phyloP scores from a whole-genome alignment of 2,329 filamentous ascomycete genomes.

The Cryphonectria japonica region DNA sequence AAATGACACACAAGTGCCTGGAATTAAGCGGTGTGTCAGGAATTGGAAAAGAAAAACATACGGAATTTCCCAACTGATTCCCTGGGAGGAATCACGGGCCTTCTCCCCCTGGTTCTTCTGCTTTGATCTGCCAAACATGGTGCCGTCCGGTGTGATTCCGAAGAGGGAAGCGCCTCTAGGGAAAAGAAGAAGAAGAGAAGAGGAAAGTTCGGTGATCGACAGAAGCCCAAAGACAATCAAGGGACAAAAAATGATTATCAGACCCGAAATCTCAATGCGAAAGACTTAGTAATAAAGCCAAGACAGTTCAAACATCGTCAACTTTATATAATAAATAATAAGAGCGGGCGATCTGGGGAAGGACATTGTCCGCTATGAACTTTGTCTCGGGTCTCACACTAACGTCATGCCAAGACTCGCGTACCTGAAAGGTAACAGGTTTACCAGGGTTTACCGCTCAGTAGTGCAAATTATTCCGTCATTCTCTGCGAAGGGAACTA shows the following conservation, averaged over 20 bases:
- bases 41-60: not conserved
- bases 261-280: not conserved
- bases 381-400: not conserved
- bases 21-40: too few species aligned
- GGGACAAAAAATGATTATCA: not conserved
- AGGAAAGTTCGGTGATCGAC: not conserved
- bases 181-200: not conserved
- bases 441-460: not conserved
- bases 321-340: not conserved
- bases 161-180: not conserved
- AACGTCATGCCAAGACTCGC: constrained; percentile 8
- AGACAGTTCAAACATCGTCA: not conserved
- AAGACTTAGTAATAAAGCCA: not conserved
- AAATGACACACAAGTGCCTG: too few species aligned
- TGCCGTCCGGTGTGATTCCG: not conserved
- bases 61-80: constrained; percentile 22
- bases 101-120: constrained; percentile 22
- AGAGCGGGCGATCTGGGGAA: not conserved
- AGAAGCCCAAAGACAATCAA: not conserved
- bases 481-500: not conserved
- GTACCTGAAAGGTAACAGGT: not conserved
- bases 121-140: constrained; percentile 20
- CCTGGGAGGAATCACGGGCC: constrained; percentile 13
- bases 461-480: constrained; percentile 2
- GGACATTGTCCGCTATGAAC: not conserved